A percentile compares a stretch with the other conserved stretches of the same genome.
These are phyloP conservation scores for Diaporthe citri DNA, from an alignment of 2,329 filamentous ascomycete genomes.

Conservation along the genomic window DNA sequence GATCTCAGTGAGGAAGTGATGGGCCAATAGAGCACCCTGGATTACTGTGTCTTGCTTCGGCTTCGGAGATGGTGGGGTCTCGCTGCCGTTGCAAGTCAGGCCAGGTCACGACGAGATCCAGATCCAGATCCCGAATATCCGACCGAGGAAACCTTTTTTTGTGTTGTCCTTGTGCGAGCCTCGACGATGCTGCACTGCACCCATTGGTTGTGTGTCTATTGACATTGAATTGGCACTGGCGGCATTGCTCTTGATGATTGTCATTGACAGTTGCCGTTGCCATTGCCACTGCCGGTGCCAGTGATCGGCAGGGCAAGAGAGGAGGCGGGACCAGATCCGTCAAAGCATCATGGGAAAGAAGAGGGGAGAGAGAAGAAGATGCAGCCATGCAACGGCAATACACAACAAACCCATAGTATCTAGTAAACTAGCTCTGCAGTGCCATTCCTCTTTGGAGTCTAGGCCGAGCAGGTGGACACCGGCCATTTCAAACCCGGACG, in stretches of 20 bases:
- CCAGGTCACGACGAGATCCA: constrained; percentile 19
- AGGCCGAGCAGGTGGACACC: constrained; percentile 15
- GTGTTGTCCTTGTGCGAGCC: neutral
- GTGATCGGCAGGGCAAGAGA: neutral
- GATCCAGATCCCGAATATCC: constrained; percentile 28
- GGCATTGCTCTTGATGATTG: neutral
- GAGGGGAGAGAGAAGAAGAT: neutral
- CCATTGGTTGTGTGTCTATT: neutral
- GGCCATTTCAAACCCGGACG: neutral
- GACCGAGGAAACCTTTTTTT: neutral
- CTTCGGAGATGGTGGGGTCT: constrained; percentile 19
- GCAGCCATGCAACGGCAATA: neutral
- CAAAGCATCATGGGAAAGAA: neutral
- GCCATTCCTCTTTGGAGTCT: constrained; percentile 16
- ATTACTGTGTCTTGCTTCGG: constrained; percentile 23
- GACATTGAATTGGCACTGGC: neutral
- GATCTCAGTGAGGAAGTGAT: neutral
- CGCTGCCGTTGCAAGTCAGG: constrained; percentile 13
- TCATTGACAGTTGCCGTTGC: neutral
- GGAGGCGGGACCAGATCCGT: neutral
- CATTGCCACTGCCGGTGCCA: neutral
- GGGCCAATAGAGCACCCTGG: constrained; percentile 19
- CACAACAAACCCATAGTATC: neutral
- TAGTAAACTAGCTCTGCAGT: constrained; percentile 11
- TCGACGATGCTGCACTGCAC: neutral